These are phyloP conservation scores for Zelonia costaricensis DNA, from an alignment of 208 protist species.

Conservation along the genomic window DNA sequence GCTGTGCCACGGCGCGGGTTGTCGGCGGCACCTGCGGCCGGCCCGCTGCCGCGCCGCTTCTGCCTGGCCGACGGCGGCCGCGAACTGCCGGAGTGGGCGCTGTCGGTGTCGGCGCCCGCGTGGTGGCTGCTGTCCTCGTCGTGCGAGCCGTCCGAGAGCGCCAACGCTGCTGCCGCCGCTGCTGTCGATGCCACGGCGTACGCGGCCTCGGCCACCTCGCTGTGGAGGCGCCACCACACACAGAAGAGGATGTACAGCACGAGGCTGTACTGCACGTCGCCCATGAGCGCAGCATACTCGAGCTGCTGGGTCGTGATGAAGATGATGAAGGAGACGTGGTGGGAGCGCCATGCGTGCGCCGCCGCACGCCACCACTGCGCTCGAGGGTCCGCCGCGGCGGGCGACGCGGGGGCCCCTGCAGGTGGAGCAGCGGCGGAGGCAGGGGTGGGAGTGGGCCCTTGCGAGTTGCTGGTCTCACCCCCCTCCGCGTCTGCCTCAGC, in stretches of 20 bases:
- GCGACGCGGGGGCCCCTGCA: background rate
- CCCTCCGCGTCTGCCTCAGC: background rate
- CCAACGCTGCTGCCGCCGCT: too few species aligned
- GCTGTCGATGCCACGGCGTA: slow-evolving; percentile 3
- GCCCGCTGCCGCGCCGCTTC: too few species aligned
- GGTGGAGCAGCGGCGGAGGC: too few species aligned
- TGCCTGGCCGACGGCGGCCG: too few species aligned
- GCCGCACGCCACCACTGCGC: slow-evolving; percentile 69
- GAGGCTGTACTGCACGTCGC: slow-evolving; percentile 82
- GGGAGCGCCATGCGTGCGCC: slow-evolving; percentile 64
- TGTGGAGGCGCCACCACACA: slow-evolving; percentile 79
- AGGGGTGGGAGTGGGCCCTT: too few species aligned
- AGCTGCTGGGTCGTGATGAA: slow-evolving; percentile 57
- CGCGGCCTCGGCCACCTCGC: slow-evolving; percentile 27
- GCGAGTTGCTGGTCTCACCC: background rate
- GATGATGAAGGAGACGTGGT: slow-evolving; percentile 53
- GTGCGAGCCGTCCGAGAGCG: background rate
- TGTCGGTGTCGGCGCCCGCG: too few species aligned
- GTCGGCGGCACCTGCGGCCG: too few species aligned
- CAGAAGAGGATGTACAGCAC: slow-evolving; percentile 78
- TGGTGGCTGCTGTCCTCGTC: background rate
- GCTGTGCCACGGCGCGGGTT: too few species aligned
- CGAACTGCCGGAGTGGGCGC: too few species aligned
- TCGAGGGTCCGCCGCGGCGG: slow-evolving; percentile 37
- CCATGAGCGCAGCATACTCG: slow-evolving; percentile 76